A percentile compares a stretch with the other conserved stretches of the same genome.
phyloP scores from a whole-genome alignment of 2,329 filamentous ascomycete species.

The Scleromitrula shiraiana region DNA sequence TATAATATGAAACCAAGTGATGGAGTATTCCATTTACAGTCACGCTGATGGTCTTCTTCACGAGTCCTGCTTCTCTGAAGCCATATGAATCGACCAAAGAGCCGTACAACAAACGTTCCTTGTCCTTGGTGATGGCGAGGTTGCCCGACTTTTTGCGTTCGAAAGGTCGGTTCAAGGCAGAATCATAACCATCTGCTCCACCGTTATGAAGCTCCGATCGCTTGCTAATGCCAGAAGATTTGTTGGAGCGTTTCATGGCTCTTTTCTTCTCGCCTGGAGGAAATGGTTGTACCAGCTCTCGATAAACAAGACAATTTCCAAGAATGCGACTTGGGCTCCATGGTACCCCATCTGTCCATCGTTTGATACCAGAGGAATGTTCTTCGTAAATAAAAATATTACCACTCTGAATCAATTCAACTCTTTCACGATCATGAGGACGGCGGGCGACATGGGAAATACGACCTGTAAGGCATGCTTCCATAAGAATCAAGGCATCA shows the following conservation, averaged over 20 bases:
- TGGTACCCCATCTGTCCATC: constrained; percentile 86
- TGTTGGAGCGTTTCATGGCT: constrained; percentile 62
- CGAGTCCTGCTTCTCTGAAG: constrained; percentile 71
- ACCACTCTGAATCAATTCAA: constrained; percentile 70
- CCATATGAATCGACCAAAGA: constrained; percentile 84
- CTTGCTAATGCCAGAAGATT: constrained; percentile 26
- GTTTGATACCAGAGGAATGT: constrained; percentile 81
- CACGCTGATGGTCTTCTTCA: constrained; percentile 91
- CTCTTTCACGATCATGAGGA: constrained; percentile 77
- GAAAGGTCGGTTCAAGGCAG: constrained; percentile 5
- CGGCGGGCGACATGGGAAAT: constrained; percentile 72
- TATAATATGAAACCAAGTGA: constrained; percentile 87
- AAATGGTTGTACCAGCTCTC: constrained; percentile 95
- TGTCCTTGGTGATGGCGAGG: constrained; percentile 27
- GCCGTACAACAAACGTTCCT: constrained; percentile 49
- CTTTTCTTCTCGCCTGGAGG: constrained; percentile 79
- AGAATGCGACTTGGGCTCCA: constrained; percentile 95
- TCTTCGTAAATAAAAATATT: constrained; percentile 91
- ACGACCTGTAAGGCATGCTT: constrained; percentile 64
- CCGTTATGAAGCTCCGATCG: constrained; percentile 16
- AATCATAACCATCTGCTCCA: constrained; percentile 12
- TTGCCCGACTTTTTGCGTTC: constrained; percentile 17
- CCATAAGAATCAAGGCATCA: constrained; percentile 70
- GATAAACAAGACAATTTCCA: constrained; percentile 92
- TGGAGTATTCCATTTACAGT: constrained; percentile 66